A percentile compares a stretch with the other conserved stretches of the same genome.
These are phyloP conservation scores for Aleurites moluccanus DNA, from an alignment of 441 rosid genomes.

Conservation along the genomic window DNA sequence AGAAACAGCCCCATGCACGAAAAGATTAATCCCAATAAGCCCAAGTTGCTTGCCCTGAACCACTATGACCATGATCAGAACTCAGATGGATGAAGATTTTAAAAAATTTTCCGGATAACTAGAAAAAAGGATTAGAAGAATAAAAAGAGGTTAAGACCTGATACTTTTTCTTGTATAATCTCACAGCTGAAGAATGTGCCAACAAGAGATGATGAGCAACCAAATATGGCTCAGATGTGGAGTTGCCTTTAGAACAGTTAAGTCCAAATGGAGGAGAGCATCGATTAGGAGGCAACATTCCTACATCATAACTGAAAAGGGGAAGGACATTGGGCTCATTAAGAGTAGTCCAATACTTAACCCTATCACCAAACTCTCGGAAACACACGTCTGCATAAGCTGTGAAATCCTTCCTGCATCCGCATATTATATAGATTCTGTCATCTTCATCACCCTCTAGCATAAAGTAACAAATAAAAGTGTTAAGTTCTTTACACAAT, in stretches of 20 bases:
- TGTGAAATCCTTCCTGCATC: constrained; percentile 64
- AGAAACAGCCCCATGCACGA: constrained; percentile 35
- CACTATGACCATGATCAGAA: neutral
- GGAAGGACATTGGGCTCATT: constrained; percentile 57
- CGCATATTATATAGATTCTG: neutral
- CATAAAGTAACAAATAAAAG: neutral
- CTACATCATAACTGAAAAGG: constrained; percentile 45
- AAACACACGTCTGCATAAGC: constrained; percentile 70
- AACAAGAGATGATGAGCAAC: constrained; percentile 60
- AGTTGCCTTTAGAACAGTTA: constrained; percentile 59
- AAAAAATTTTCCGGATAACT: too few species aligned
- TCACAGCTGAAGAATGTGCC: constrained; percentile 70
- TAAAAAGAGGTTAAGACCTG: constrained; percentile 18
- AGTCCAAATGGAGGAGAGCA: constrained; percentile 48
- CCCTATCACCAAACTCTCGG: constrained; percentile 66
- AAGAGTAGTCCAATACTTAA: constrained; percentile 56
- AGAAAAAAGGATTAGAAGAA: neutral
- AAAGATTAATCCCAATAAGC: constrained; percentile 49
- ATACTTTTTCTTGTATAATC: constrained; percentile 52
- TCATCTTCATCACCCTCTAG: neutral
- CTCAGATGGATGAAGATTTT: neutral
- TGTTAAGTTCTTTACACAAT: constrained; percentile 41
- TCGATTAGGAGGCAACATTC: constrained; percentile 45
- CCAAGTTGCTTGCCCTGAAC: constrained; percentile 68
- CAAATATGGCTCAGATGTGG: constrained; percentile 67